Evolutionary conservation across 495 filamentous ascomycete species (phyloP), one percentile per base, ranked within the genome.

Genomic region (Filosporella fistucella): DNA sequence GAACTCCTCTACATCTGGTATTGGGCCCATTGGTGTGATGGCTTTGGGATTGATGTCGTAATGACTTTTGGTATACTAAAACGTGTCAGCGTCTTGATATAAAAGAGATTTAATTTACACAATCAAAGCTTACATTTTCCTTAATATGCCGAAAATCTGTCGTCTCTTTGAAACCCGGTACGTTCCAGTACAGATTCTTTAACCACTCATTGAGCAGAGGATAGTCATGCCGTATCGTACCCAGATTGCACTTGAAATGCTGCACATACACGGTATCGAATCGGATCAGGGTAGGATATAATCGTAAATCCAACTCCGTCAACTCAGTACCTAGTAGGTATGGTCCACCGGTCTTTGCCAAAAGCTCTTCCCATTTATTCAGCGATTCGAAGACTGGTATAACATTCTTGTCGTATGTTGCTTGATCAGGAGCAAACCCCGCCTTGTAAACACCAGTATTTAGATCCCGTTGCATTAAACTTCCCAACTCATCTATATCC

Each of bases 161-260:
- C 22, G 87, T 89, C 57, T 68, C 73, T 42, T 84, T 85, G 1
- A 78, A 84, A 0, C 49, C 56, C 8, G 72, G 70, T 21, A 80
- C 72, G 46, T 84, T 74, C 76, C 80, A 88, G 60, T 89, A 90
- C 30, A 90, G 56, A 36, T 72, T 69, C 50, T 77, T 65, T 52
- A 86, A 64, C 85, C 87, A 90, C n/a, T 68, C 64, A 55, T 89
- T 72, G 26, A 89, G 60, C 1, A 62, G 60, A 23, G 86, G 86
- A 60, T 88, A 90, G 41, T 82, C 88, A 25, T 79, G 81, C 3
- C 90, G 68, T 45, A 96, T 94, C 63, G 87, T 88, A 5, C 82
- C 73, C 22, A 95, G 63, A 63, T 96, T 96, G 63, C 84, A 89
- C 68, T 95, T 95, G 74, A 96, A 96, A 63, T 91, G 87, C 74